Conservation (phyloP, 2,329 filamentous ascomycete genomes). For the Sclerotinia spermophila region DNA sequence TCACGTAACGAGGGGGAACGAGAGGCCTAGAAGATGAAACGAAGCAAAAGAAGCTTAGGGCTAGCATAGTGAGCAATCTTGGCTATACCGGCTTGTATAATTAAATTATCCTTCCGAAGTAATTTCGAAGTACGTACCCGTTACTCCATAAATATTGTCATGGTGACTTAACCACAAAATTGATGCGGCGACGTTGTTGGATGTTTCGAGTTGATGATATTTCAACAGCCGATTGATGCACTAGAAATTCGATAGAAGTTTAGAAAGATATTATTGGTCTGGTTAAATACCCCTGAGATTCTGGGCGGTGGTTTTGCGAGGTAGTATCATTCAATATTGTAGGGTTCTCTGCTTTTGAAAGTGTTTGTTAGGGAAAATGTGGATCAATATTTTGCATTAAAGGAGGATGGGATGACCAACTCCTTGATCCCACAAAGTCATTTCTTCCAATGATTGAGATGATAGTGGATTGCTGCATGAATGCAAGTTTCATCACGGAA, state of each 20-base stretch:
- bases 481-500: not conserved
- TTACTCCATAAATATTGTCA: not conserved
- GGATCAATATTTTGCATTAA: not conserved
- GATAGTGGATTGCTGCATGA: not conserved
- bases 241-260: not conserved
- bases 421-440: not conserved
- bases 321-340: not conserved
- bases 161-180: not conserved
- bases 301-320: not conserved
- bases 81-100: not conserved
- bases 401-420: not conserved
- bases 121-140: slow-evolving; percentile 1
- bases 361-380: not conserved
- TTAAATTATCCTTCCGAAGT: not conserved
- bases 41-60: not conserved
- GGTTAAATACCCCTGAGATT: not conserved
- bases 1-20: not conserved
- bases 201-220: slow-evolving; percentile 3
- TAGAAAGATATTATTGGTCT: not conserved
- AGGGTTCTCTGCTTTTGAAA: not conserved
- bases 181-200: not conserved
- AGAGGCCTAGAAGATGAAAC: not conserved
- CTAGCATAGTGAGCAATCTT: not conserved
- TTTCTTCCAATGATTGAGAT: not conserved
- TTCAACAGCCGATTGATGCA: not conserved